Percentiles rank a stretch among this genome's conserved stretches.
Conservation (phyloP, 2,329 filamentous ascomycete species). For the Dothiorella sarmentorum region DNA sequence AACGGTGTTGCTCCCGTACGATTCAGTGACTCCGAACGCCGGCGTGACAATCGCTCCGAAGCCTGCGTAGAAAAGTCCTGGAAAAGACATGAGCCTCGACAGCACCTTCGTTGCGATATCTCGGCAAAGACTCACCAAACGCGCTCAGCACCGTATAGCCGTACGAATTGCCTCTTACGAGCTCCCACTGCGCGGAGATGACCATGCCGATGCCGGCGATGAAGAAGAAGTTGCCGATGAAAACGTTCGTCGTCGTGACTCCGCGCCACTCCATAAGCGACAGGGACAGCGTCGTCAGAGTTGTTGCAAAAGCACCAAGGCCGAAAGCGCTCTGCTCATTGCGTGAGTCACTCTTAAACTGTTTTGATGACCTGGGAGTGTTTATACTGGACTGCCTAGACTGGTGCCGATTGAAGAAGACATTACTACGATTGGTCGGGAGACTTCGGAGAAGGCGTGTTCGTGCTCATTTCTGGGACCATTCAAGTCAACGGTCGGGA, state of each 20-base stretch:
- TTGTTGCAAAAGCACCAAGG: conserved; percentile 54
- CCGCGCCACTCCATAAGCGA: conserved; percentile 56
- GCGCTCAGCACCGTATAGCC: conserved; percentile 54
- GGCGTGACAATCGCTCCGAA: conserved; percentile 50
- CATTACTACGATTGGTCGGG: conserved; percentile 31
- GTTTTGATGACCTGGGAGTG: not conserved
- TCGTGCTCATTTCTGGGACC: not conserved
- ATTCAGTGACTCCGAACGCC: conserved; percentile 43
- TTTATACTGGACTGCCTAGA: conserved; percentile 7
- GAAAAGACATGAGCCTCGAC: not conserved
- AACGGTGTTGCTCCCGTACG: conserved; percentile 41
- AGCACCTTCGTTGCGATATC: not conserved
- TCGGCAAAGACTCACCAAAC: conserved; percentile 41
- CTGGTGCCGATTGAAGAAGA: conserved; percentile 30
- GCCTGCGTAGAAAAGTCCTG: conserved; percentile 49
- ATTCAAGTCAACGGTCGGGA: not conserved
- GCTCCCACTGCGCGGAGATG: conserved; percentile 55
- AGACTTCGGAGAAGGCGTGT: conserved; percentile 32
- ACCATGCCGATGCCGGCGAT: conserved; percentile 51
- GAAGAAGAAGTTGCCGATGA: conserved; percentile 56
- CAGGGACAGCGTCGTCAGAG: conserved; percentile 52
- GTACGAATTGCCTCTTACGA: conserved; percentile 52
- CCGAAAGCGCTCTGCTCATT: conserved; percentile 45
- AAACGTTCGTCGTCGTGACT: conserved; percentile 50
- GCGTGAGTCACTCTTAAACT: not conserved